Conservation (phyloP, 768 basidiomycete genomes). For the Sporobolomyces pararoseus region DNA sequence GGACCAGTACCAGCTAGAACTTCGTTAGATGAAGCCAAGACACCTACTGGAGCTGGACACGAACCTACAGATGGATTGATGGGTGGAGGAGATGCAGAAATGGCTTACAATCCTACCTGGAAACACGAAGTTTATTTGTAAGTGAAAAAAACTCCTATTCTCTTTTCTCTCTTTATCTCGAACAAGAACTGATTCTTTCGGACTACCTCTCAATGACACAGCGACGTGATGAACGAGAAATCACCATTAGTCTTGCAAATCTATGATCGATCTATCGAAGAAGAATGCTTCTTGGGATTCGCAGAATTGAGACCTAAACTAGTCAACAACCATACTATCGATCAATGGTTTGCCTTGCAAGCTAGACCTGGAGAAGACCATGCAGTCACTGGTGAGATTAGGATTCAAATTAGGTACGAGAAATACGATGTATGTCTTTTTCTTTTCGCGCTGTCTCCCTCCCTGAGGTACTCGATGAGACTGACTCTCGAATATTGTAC, state of each 20-base stretch:
- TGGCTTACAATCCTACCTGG: constrained; percentile 81
- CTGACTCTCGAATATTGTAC: neutral
- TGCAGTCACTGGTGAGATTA: constrained; percentile 83
- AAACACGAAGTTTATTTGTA: constrained; percentile 99
- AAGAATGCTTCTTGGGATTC: constrained; percentile 84
- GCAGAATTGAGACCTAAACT: constrained; percentile 86
- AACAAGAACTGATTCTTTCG: constrained; percentile 18
- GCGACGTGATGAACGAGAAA: constrained; percentile 87
- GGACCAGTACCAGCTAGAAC: too few species aligned
- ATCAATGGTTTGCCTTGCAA: constrained; percentile 80
- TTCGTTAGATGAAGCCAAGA: constrained; percentile 34
- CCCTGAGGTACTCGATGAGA: too few species aligned
- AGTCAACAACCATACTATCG: constrained; percentile 87
- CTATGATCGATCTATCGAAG: constrained; percentile 67
- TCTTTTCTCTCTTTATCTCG: neutral
- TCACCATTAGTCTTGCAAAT: constrained; percentile 81
- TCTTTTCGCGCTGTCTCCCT: neutral
- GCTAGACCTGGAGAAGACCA: constrained; percentile 55
- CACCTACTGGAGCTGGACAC: constrained; percentile 12
- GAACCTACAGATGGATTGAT: constrained; percentile 15
- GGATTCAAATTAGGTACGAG: constrained; percentile 89
- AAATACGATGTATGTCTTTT: constrained; percentile 69
- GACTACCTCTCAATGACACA: constrained; percentile 48
- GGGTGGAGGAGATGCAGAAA: constrained; percentile 13
- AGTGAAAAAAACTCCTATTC: too few species aligned